Evolutionary conservation across 2,329 filamentous ascomycete species (phyloP).

Genomic region (Sporothrix mexicana): DNA sequence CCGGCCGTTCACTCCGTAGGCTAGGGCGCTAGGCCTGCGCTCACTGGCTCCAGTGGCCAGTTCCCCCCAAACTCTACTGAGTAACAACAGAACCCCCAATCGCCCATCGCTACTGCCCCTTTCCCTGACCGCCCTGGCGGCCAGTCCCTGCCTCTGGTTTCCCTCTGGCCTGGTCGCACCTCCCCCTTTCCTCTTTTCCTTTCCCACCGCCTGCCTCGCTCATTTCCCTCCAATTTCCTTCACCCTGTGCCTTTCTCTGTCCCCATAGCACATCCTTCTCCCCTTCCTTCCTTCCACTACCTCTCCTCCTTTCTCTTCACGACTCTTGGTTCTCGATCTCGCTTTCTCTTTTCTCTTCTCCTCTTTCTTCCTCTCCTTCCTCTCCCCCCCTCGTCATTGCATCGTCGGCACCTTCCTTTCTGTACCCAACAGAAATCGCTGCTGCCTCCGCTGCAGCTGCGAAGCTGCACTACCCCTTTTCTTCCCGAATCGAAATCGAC

Average conservation of each 20-base stretch:
- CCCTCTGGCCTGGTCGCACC: neutral
- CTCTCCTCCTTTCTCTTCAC: conserved; percentile 14
- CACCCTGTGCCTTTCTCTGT: conserved; percentile 28
- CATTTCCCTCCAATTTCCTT: conserved; percentile 33
- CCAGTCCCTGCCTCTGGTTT: neutral
- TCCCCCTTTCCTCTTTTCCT: conserved; percentile 21
- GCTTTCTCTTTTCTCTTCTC: neutral
- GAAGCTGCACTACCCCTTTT: conserved; percentile 17
- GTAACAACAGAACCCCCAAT: neutral
- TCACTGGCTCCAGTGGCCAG: neutral
- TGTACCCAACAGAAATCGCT: conserved; percentile 17
- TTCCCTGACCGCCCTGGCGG: neutral
- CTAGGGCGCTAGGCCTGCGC: neutral
- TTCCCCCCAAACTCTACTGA: neutral
- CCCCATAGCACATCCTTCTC: conserved; percentile 16
- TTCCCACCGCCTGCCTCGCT: conserved; percentile 27
- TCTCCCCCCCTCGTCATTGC: neutral
- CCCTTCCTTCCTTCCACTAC: conserved; percentile 26
- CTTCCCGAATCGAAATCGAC: conserved; percentile 11
- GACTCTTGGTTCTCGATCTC: conserved; percentile 16
- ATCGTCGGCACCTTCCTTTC: conserved; percentile 15
- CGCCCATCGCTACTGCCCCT: conserved; percentile 22
- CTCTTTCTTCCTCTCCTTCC: conserved; percentile 1
- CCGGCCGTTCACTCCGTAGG: conserved; percentile 1
- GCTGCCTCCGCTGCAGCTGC: conserved; percentile 28